Evolutionary conservation across 306 rosid genomes (phyloP), one percentile per base, ranked within the genome.

Genomic region (Rosa multiflora): DNA sequence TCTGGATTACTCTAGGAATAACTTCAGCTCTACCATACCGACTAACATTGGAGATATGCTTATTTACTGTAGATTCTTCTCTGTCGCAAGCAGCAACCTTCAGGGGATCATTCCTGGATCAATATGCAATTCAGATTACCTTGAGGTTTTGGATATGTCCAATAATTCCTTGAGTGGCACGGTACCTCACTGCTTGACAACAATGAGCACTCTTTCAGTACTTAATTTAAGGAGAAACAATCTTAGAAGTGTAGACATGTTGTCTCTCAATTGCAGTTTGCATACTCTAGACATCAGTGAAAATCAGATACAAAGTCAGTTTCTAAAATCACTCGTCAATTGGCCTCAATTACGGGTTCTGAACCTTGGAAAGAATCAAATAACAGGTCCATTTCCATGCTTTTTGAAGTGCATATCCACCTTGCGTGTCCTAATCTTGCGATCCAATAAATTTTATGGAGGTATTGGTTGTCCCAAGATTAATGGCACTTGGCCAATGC

Each of bases 371-470:
- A 43, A 43, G 46, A 43, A 43, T 43, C 8, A 43, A 6, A 43
- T 43, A 43, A 43, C 46, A 5, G 46, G 46, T 5, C 9, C 46
- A 5, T 43, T 43, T 43, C 46, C 46, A 43, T 43, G 46, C 46
- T 43, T 43, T 43, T 6, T 43, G 46, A 43, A 43, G 46, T 5
- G 7, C 46, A 6, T 6, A 6, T 43, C 46, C 1, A 43, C 46
- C 46, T 43, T 43, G 46, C 43, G 43, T 40, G 43, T 40, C 43
- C 53, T 90, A 17, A 64, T 82, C 32, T 80, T 90, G 79, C 80
- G 72, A 14, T 6, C 82, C 15, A 90, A 90, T 74, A 70, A 77
- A 18, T 85, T 90, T 4, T 2, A 78, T 20, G 90, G 89, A 9
- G 1, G 13, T 8, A 48, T 88, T 72, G 85, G 69, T 76, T 90